Base-by-base conservation (phyloP, 2,329 filamentous ascomycete species). In the Plectosphaerella sp. region DNA sequence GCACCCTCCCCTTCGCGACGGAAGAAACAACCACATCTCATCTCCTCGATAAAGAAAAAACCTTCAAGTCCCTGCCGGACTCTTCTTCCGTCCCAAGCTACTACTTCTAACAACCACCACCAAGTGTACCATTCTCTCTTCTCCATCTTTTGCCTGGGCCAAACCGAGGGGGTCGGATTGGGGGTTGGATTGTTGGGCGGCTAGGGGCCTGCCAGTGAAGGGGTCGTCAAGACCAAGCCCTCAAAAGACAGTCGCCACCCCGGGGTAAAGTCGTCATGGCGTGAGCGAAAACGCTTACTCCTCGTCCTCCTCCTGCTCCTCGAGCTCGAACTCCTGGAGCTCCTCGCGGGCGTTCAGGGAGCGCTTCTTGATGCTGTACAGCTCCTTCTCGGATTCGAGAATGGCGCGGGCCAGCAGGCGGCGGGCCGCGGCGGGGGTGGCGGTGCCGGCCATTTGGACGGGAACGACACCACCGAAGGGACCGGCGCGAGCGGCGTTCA, bases 401-500 rank as follows among this genome's bases (percentile, higher is more conserved):
- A 65, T 48, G 52, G 57, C 56, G 37, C 59, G 45, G 50, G 61
- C 62, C 35, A 65, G 57, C 33, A 55, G 58, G 43, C 62, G 62
- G 54, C 60, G 60, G 41, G 60, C 57, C 14, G 51, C 51, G 14
- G 56, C 54, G 2, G 56, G 52, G 20, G 56, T 60, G 33, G 59
- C 62, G 25, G 59, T 46, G 49, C 56, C 60, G 11, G 61, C 63
- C 62, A 72, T 76, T 64, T 83, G 79, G 8, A 83, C 74, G 12
- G 80, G 78, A 16, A 84, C 75, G 57, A 81, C 79, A 46, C 80
- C 81, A 50, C 83, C 83, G 60, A 86, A 86, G 28, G 83, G 83
- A 14, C 83, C 82, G 37, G 81, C 81, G 50, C 74, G 68, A 35
- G 82, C 82, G 1, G 71, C 73, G 66, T 86, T 86, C 70, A 82